Conservation (phyloP, 305 asterid species). For the Solanum hybrid region DNA sequence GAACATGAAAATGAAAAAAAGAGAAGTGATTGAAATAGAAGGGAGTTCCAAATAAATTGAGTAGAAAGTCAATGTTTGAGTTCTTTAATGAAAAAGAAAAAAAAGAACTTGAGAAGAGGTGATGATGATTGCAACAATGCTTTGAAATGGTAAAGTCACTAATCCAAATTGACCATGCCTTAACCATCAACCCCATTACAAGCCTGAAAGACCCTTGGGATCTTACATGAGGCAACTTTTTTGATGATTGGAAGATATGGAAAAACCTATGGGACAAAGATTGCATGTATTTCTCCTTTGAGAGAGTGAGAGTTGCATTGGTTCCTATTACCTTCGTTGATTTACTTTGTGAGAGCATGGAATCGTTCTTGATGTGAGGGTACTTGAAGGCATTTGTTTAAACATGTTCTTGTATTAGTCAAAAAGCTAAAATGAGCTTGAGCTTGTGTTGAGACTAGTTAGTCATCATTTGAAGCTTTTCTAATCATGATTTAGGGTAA, state of each 20-base stretch:
- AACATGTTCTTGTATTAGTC: background rate
- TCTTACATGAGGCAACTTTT: background rate
- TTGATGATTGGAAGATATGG: background rate
- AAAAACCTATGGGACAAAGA: background rate
- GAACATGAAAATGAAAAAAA: background rate
- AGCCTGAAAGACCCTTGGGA: background rate
- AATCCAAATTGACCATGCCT: background rate
- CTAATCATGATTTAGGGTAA: too few species aligned
- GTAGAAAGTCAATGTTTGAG: background rate
- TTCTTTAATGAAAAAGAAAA: background rate
- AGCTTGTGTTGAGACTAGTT: too few species aligned
- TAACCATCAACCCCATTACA: background rate
- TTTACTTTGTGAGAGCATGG: background rate
- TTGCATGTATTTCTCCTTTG: background rate
- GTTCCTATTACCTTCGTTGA: background rate
- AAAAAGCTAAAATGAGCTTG: too few species aligned
- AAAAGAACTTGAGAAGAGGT: background rate
- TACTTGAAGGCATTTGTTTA: background rate
- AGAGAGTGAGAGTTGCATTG: background rate
- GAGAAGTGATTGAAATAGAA: background rate
- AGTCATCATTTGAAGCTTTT: too few species aligned
- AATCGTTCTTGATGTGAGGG: background rate
- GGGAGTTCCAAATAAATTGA: background rate
- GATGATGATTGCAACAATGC: background rate
- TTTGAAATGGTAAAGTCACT: background rate